A percentile compares a stretch with the other conserved stretches of the same genome.
These are phyloP conservation scores for Aaosphaeria arxii DNA, from an alignment of 2,329 filamentous ascomycete species.

Conservation along the genomic window DNA sequence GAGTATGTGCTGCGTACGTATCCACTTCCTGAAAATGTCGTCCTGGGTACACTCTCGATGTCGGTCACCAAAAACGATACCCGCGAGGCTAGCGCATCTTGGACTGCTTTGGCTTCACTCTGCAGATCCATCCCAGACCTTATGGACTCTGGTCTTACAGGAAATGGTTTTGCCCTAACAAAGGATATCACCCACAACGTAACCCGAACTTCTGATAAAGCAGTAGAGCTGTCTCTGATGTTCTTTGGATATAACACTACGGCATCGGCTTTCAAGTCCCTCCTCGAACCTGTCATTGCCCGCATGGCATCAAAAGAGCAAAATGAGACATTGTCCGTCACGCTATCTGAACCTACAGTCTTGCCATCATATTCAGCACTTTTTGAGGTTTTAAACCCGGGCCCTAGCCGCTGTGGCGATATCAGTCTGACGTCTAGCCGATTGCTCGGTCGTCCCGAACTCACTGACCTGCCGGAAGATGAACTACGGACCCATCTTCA, in stretches of 20 bases:
- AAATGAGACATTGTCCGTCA: no score
- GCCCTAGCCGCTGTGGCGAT: no score
- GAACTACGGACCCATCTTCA: conserved; percentile 5
- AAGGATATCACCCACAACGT: background rate
- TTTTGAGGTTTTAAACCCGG: no score
- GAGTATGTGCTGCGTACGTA: conserved; percentile 16
- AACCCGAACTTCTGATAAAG: background rate
- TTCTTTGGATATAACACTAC: background rate
- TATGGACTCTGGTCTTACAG: background rate
- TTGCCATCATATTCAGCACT: no score
- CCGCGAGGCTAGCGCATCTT: conserved; percentile 23
- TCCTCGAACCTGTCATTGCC: no score
- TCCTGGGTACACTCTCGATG: conserved; percentile 7
- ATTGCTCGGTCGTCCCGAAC: conserved; percentile 15
- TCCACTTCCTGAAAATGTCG: conserved; percentile 27
- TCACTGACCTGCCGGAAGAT: conserved; percentile 14
- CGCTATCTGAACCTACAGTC: no score
- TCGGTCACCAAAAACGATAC: conserved; percentile 4
- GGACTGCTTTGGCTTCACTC: conserved; percentile 15
- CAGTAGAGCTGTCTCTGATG: background rate
- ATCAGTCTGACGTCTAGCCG: background rate
- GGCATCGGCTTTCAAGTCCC: background rate
- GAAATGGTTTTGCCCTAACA: background rate
- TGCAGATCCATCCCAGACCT: background rate
- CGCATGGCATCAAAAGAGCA: no score